These are phyloP conservation scores for Lolium perenne DNA, from an alignment of 176 grass and related monocot species.

Conservation along the genomic window DNA sequence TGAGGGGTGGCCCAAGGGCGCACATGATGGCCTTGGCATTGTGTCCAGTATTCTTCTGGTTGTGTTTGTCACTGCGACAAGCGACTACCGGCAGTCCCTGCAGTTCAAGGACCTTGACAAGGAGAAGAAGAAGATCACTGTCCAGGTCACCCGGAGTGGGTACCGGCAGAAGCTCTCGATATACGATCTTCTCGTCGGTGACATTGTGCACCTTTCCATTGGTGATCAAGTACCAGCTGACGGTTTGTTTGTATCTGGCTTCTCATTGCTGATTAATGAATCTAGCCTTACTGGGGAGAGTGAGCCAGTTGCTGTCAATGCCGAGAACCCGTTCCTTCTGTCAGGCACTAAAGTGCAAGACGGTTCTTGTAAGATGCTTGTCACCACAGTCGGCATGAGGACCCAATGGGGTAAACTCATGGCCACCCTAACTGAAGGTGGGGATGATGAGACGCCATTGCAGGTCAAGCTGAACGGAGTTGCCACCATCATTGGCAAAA, in stretches of 20 bases:
- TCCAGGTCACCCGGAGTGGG: slow-evolving; percentile 78
- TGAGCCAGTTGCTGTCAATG: slow-evolving; percentile 78
- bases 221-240: slow-evolving; percentile 95
- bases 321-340: slow-evolving; percentile 85
- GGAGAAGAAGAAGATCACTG: slow-evolving; percentile 94
- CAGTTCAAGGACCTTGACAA: slow-evolving; percentile 98
- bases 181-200: slow-evolving; percentile 83
- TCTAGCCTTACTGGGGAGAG: slow-evolving; percentile 96
- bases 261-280: slow-evolving; percentile 88
- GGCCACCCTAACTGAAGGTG: slow-evolving; percentile 92
- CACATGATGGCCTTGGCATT: slow-evolving; percentile 90
- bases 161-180: slow-evolving; percentile 87
- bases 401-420: slow-evolving; percentile 98
- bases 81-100: slow-evolving; percentile 89
- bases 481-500: slow-evolving; percentile 94
- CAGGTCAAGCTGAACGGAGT: slow-evolving; percentile 96
- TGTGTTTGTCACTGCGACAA: slow-evolving; percentile 86
- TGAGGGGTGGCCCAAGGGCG: slow-evolving; percentile 95
- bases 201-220: slow-evolving; percentile 85
- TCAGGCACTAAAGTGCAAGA: slow-evolving; percentile 97
- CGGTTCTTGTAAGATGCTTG: slow-evolving; percentile 92
- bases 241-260: slow-evolving; percentile 82
- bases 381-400: slow-evolving; percentile 87
- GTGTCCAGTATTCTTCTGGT: slow-evolving; percentile 89
- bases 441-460: slow-evolving; percentile 93